Evolutionary conservation across 164 flowering plant species (phyloP).

Genomic region (Malania oleifera): DNA sequence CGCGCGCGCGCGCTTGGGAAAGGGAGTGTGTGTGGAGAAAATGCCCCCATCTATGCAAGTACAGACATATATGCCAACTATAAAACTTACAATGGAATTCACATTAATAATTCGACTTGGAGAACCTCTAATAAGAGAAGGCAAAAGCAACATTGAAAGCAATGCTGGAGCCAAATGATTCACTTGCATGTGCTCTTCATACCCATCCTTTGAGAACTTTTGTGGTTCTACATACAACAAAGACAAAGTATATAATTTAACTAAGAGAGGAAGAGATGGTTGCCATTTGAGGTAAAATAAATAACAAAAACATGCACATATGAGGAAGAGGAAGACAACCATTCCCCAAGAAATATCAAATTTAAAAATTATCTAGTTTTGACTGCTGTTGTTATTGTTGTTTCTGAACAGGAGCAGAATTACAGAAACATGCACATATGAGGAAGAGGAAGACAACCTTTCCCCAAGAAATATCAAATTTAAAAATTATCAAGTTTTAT

Average conservation of each 20-base stretch:
- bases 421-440: neutral
- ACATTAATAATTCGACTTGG: conserved; percentile 90
- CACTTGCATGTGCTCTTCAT: conserved; percentile 97
- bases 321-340: too few species aligned
- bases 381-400: too few species aligned
- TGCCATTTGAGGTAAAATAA: neutral
- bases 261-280: neutral
- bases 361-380: too few species aligned
- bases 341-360: too few species aligned
- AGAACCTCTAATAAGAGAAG: conserved; percentile 88
- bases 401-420: too few species aligned
- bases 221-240: conserved; percentile 56
- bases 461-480: too few species aligned
- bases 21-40: neutral
- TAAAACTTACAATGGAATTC: conserved; percentile 64
- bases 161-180: conserved; percentile 96
- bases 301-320: neutral
- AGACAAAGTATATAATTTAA: conserved; percentile 4
- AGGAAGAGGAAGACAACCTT: too few species aligned
- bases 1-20: too few species aligned
- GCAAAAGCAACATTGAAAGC: conserved; percentile 83
- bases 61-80: neutral
- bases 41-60: neutral
- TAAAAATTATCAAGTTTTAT: too few species aligned
- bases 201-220: conserved; percentile 79